These are phyloP conservation scores for Monosporozyma aquatica DNA, from an alignment of 805 yeast species.

Conservation along the genomic window DNA sequence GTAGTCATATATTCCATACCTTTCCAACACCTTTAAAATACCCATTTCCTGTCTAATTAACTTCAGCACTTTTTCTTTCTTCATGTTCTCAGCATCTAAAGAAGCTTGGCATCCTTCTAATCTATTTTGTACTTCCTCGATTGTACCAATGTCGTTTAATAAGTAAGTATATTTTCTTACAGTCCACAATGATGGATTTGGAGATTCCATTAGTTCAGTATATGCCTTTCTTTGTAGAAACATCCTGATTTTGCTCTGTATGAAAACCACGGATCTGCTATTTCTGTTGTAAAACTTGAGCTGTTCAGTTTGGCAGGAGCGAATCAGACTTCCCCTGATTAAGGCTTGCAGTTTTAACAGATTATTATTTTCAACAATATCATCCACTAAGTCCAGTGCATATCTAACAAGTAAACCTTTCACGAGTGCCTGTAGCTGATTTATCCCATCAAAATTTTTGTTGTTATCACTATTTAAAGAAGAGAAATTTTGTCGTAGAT, in stretches of 20 bases:
- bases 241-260: conserved; percentile 70
- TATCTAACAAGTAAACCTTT: conserved; percentile 60
- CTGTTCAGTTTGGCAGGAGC: conserved; percentile 31
- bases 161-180: conserved; percentile 70
- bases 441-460: conserved; percentile 20
- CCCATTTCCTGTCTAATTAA: conserved; percentile 69
- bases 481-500: conserved; percentile 2
- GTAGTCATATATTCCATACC: conserved; percentile 44
- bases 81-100: conserved; percentile 59
- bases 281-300: conserved; percentile 46
- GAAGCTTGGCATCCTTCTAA: conserved; percentile 58
- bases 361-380: conserved; percentile 41
- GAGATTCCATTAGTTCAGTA: conserved; percentile 54
- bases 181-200: conserved; percentile 70
- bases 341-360: conserved; percentile 42
- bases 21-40: conserved; percentile 67
- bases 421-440: conserved; percentile 45
- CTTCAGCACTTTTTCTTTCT: conserved; percentile 62
- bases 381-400: conserved; percentile 42
- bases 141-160: conserved; percentile 61
- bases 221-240: conserved; percentile 64
- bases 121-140: conserved; percentile 64
- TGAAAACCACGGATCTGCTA: conserved; percentile 49
- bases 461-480: background rate
- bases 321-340: conserved; percentile 39